Evolutionary conservation across 2,329 filamentous ascomycete genomes (phyloP).

Genomic region (Beauveria pseudobassiana): DNA sequence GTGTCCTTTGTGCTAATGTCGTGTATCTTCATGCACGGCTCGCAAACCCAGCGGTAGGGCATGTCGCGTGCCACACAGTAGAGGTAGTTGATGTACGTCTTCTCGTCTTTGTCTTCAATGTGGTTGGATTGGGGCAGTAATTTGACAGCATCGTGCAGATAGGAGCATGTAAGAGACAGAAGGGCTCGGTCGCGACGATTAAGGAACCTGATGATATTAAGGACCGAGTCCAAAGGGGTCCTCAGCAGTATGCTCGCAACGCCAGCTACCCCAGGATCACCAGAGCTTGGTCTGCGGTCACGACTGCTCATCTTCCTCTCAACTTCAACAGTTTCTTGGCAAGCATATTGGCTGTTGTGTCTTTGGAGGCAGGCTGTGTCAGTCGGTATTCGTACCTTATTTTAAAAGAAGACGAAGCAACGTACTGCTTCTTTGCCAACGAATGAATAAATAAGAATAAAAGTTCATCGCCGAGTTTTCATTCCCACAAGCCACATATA

Average conservation of each 20-base stretch:
- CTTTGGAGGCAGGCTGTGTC: not conserved
- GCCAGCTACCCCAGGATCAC: not conserved
- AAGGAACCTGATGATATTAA: not conserved
- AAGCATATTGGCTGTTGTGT: not conserved
- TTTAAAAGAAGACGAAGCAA: not conserved
- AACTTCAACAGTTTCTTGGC: not conserved
- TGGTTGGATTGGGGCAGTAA: not conserved
- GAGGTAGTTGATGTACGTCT: not conserved
- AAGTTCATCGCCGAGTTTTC: not conserved
- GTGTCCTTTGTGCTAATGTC: not conserved
- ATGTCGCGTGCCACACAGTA: not conserved
- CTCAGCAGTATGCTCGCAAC: not conserved
- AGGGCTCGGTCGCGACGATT: not conserved
- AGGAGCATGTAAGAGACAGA: not conserved
- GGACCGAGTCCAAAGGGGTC: not conserved
- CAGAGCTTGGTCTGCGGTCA: not conserved
- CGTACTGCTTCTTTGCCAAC: not conserved
- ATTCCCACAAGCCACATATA: no score
- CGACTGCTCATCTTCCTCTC: not conserved
- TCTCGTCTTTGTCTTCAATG: not conserved
- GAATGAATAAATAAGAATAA: not conserved
- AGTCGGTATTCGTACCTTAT: not conserved
- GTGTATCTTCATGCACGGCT: not conserved
- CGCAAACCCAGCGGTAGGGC: not conserved
- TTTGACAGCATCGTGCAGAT: not conserved